A percentile compares a stretch with the other conserved stretches of the same genome.
Evolutionary conservation across 2,329 filamentous ascomycete genomes (phyloP).

Genomic region (Erysiphe pulchra): DNA sequence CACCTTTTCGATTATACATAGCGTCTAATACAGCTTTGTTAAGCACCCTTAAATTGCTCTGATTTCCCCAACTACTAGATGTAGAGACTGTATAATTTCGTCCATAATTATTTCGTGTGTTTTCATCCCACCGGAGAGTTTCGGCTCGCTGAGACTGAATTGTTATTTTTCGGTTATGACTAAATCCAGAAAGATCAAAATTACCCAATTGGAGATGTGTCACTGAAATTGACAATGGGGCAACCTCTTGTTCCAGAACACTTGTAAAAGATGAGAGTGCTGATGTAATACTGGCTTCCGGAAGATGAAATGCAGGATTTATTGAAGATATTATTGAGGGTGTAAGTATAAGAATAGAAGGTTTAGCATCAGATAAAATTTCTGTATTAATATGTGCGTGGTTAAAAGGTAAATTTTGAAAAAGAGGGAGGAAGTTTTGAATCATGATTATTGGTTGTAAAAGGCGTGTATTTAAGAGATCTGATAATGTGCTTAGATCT

Average conservation of each 20-base stretch:
- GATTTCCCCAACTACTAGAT: slow-evolving; percentile 8
- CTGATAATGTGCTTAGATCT: slow-evolving; percentile 58
- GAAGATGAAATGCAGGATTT: slow-evolving; percentile 54
- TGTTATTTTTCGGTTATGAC: slow-evolving; percentile 14
- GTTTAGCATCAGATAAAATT: slow-evolving; percentile 23
- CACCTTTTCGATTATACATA: slow-evolving; percentile 31
- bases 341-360: slow-evolving; percentile 51
- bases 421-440: slow-evolving; percentile 66
- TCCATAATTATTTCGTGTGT: slow-evolving; percentile 32
- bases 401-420: slow-evolving; percentile 28
- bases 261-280: slow-evolving; percentile 70
- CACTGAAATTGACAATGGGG: slow-evolving; percentile 49
- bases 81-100: slow-evolving; percentile 22
- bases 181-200: slow-evolving; percentile 55
- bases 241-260: slow-evolving; percentile 55
- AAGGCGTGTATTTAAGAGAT: slow-evolving; percentile 78
- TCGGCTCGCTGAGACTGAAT: slow-evolving; percentile 23
- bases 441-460: slow-evolving; percentile 72
- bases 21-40: slow-evolving; percentile 82
- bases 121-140: slow-evolving; percentile 36
- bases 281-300: slow-evolving; percentile 65
- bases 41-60: slow-evolving; percentile 46
- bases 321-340: slow-evolving; percentile 61
- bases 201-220: slow-evolving; percentile 78
- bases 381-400: slow-evolving; percentile 11